Evolutionary conservation across 495 filamentous ascomycete species (phyloP).

Genomic region (Jackrogersella minutella): DNA sequence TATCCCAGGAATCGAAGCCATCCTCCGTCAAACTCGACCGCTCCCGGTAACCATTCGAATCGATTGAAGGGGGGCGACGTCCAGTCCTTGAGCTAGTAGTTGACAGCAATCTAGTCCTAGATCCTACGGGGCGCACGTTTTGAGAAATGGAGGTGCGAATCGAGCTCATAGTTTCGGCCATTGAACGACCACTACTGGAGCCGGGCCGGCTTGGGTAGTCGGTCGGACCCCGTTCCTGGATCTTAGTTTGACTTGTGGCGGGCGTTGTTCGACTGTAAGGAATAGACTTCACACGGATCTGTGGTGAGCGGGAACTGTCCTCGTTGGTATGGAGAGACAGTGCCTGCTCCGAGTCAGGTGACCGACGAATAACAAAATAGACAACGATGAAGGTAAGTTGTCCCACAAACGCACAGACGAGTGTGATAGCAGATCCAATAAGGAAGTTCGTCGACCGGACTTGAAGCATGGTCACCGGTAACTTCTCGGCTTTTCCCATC

Average conservation of each 20-base stretch:
- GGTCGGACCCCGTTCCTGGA: conserved; percentile 39
- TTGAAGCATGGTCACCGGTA: conserved; percentile 45
- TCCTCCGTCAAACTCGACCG: conserved; percentile 52
- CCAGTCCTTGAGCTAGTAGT: conserved; percentile 30
- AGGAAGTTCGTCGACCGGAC: conserved; percentile 43
- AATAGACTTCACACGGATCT: conserved; percentile 53
- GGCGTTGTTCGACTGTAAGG: conserved; percentile 55
- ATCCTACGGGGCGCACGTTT: conserved; percentile 59
- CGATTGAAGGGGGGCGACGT: conserved; percentile 48
- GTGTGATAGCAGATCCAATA: conserved; percentile 49
- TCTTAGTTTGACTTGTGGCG: conserved; percentile 20
- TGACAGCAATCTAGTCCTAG: conserved; percentile 56
- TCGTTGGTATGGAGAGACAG: conserved; percentile 43
- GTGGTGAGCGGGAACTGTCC: conserved; percentile 34
- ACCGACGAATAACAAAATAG: conserved; percentile 46
- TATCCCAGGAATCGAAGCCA: conserved; percentile 76
- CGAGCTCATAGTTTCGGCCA: conserved; percentile 60
- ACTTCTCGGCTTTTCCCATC: conserved; percentile 44
- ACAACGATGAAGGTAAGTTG: conserved; percentile 53
- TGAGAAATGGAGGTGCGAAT: conserved; percentile 61
- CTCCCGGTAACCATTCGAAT: conserved; percentile 47
- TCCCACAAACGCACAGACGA: conserved; percentile 51
- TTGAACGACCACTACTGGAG: conserved; percentile 52
- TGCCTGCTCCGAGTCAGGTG: conserved; percentile 34
- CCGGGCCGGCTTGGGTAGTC: conserved; percentile 48